A percentile compares a stretch with the other conserved stretches of the same genome.
Conservation (phyloP, 177 flowering plant genomes). For the Vitis hybrid region DNA sequence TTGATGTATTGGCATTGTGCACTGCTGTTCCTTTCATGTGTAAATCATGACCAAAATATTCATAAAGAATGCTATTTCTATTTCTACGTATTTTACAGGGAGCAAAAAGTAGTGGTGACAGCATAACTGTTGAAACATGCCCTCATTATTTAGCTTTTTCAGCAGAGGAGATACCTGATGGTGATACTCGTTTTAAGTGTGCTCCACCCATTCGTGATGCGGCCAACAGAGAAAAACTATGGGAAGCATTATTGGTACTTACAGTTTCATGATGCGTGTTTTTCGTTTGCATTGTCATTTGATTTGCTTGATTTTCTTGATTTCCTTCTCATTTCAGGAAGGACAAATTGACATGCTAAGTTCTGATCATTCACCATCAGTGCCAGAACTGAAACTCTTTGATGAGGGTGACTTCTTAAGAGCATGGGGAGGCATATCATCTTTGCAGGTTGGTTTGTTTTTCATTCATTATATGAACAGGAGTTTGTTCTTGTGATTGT, state of each 20-base stretch:
- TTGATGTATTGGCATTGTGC: too few relatives aligned
- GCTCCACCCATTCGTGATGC: conserved; percentile 94
- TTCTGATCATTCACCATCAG: conserved; percentile 96
- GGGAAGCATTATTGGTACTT: conserved; percentile 83
- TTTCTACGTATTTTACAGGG: conserved; percentile 38
- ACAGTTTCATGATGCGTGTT: not conserved
- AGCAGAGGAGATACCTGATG: conserved; percentile 87
- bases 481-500: too few relatives aligned
- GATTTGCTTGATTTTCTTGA: not conserved
- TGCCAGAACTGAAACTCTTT: conserved; percentile 76
- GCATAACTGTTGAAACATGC: conserved; percentile 91
- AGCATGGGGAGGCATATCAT: conserved; percentile 99
- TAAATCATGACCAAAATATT: too few relatives aligned
- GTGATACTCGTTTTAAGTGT: conserved; percentile 97
- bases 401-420: conserved; percentile 83
- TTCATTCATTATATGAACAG: not conserved
- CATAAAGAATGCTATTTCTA: not conserved
- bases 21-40: too few relatives aligned
- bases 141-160: conserved; percentile 96
- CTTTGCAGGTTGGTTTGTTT: conserved; percentile 70
- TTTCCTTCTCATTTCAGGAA: conserved; percentile 43
- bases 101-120: conserved; percentile 78
- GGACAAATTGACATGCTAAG: conserved; percentile 91
- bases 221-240: conserved; percentile 66
- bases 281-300: not conserved